phyloP scores from a whole-genome alignment of 2,329 filamentous ascomycete species.

The Cordyceps cicadae region DNA sequence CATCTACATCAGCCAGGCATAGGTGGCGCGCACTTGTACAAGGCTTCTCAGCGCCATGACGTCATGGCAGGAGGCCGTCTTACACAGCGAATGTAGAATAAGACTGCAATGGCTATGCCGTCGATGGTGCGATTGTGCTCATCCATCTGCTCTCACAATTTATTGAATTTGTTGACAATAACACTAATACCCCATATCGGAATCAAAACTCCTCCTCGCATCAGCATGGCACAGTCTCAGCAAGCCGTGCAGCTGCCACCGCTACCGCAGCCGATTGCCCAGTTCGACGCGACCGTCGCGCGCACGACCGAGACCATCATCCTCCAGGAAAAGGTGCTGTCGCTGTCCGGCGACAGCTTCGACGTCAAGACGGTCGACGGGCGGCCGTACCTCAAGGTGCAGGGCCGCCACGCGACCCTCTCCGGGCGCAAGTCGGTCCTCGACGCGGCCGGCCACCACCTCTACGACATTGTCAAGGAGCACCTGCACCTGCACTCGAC shows the following conservation, averaged over 20 bases:
- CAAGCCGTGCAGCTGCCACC: conserved; percentile 19
- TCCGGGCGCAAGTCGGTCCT: conserved; percentile 47
- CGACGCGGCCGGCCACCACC: conserved; percentile 43
- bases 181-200: too few relatives aligned
- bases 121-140: not conserved
- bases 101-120: too few relatives aligned
- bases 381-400: conserved; percentile 44
- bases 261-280: conserved; percentile 26
- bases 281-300: conserved; percentile 32
- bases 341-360: conserved; percentile 56
- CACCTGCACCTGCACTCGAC: conserved; percentile 41
- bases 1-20: too few relatives aligned
- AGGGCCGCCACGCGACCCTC: conserved; percentile 46
- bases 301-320: conserved; percentile 39
- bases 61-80: too few relatives aligned
- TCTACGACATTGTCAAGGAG: conserved; percentile 53
- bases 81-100: too few relatives aligned
- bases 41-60: too few relatives aligned
- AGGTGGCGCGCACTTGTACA: too few relatives aligned
- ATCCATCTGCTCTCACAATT: not conserved
- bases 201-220: too few relatives aligned
- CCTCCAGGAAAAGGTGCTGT: conserved; percentile 54
- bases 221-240: not conserved
- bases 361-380: conserved; percentile 49
- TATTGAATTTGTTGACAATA: too few relatives aligned